Percentiles rank a stretch among this genome's conserved stretches.
Conservation (phyloP, 345 rosid species). For the Ricinus communis region DNA sequence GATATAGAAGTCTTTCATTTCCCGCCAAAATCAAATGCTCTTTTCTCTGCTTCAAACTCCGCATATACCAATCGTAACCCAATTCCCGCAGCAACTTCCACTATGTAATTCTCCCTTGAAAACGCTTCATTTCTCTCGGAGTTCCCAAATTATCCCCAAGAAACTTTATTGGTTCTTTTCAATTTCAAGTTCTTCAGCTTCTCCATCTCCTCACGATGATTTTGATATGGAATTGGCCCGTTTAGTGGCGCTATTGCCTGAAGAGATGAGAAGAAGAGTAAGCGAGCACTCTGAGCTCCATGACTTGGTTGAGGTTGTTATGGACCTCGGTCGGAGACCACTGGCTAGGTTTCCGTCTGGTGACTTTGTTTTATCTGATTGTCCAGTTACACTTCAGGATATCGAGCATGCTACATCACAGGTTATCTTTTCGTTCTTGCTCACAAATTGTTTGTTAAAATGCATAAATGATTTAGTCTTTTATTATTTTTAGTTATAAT, state of each 20-base stretch:
- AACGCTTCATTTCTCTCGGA: slow-evolving; percentile 20
- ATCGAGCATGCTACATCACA: slow-evolving; percentile 71
- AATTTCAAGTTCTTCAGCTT: slow-evolving; percentile 21
- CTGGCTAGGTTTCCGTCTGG: slow-evolving; percentile 88
- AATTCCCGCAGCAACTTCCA: not conserved
- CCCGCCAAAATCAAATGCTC: slow-evolving; percentile 40
- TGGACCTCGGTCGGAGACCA: slow-evolving; percentile 89
- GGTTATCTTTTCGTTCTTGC: slow-evolving; percentile 29
- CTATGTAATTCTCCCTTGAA: slow-evolving; percentile 3
- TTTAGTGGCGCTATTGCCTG: slow-evolving; percentile 65
- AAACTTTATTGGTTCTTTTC: slow-evolving; percentile 22
- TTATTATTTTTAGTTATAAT: too few relatives aligned
- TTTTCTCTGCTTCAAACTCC: slow-evolving; percentile 20
- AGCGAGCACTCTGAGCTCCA: slow-evolving; percentile 58
- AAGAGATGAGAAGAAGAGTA: slow-evolving; percentile 53
- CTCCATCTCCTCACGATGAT: slow-evolving; percentile 37
- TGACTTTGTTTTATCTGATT: slow-evolving; percentile 70
- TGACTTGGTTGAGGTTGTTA: slow-evolving; percentile 73
- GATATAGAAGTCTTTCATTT: too few relatives aligned
- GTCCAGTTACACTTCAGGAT: slow-evolving; percentile 52
- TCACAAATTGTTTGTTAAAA: slow-evolving; percentile 18
- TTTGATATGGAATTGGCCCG: slow-evolving; percentile 63
- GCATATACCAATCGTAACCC: slow-evolving; percentile 24
- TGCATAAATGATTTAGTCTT: not conserved
- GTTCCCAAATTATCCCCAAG: not conserved